These are phyloP conservation scores for Carex cristatella DNA, from an alignment of 176 grass and related monocot genomes.

Conservation along the genomic window DNA sequence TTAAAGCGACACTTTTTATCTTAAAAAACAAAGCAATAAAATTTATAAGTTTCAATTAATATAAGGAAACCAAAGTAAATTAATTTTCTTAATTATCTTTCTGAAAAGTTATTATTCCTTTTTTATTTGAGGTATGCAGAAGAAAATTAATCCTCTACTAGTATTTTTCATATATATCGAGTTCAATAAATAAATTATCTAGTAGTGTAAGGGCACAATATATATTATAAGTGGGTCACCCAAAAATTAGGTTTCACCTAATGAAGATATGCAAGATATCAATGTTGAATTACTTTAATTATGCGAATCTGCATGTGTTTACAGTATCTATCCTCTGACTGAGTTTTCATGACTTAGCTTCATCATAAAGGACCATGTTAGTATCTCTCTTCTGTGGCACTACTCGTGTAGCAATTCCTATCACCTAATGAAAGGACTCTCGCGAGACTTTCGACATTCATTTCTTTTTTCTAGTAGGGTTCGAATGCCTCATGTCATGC, in stretches of 20 bases:
- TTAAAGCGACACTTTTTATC: background rate
- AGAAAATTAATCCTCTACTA: background rate
- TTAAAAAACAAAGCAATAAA: background rate
- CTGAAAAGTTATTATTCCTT: background rate
- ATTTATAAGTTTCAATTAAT: background rate
- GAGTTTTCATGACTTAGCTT: background rate
- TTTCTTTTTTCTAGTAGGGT: too few species aligned
- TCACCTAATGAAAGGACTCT: too few species aligned
- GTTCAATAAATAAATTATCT: background rate
- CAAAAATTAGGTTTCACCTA: slow-evolving; percentile 29
- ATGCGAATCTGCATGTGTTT: slow-evolving; percentile 1
- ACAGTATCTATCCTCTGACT: background rate
- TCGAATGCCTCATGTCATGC: too few species aligned
- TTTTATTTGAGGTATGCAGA: background rate
- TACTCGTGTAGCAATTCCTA: background rate
- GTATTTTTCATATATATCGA: background rate
- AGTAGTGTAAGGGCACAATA: background rate
- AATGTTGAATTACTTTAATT: background rate
- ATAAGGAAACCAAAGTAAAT: background rate
- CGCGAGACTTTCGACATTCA: too few species aligned
- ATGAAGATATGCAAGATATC: slow-evolving; percentile 25
- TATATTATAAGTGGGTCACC: background rate
- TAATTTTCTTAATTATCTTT: background rate
- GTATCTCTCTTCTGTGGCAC: background rate
- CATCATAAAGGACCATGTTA: background rate